Percentiles rank a stretch among this genome's conserved stretches.
Evolutionary conservation across 495 filamentous ascomycete species (phyloP).

Genomic region (Rhypophila decipiens): DNA sequence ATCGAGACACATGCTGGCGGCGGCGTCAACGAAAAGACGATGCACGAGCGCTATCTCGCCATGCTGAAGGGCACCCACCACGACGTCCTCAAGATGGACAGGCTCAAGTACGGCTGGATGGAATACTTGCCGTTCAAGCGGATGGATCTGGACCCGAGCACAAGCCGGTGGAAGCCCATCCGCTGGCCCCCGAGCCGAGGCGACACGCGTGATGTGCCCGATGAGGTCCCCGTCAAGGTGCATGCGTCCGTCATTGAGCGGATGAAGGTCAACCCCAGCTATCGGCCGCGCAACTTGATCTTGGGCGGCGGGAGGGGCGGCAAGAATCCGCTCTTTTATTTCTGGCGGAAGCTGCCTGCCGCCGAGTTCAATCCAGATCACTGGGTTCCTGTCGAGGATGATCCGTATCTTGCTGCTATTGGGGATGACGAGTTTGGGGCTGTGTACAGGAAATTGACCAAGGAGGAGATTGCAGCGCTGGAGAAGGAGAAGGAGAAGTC

Average conservation of each 20-base stretch:
- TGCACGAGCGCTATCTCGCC: not conserved
- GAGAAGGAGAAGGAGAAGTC: conserved; percentile 51
- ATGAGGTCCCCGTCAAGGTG: not conserved
- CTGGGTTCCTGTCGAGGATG: not conserved
- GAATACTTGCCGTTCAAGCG: not conserved
- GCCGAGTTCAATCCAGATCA: not conserved
- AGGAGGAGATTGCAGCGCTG: conserved; percentile 36
- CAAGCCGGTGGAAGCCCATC: not conserved
- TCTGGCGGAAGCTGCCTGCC: not conserved
- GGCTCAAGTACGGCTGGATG: not conserved
- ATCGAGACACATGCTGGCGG: no score
- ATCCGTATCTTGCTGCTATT: not conserved
- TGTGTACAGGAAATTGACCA: conserved; percentile 20
- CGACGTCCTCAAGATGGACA: not conserved
- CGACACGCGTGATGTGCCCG: not conserved
- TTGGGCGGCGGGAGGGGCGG: not conserved
- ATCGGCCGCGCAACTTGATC: not conserved
- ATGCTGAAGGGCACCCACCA: not conserved
- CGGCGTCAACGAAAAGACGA: no score
- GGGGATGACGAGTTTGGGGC: not conserved
- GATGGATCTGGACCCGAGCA: not conserved
- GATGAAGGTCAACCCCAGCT: not conserved
- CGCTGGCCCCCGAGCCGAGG: not conserved
- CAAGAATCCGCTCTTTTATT: not conserved
- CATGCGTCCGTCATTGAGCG: not conserved